Evolutionary conservation across 179 eudicot genomes (phyloP).

Genomic region (Heliamphora ciliata): DNA sequence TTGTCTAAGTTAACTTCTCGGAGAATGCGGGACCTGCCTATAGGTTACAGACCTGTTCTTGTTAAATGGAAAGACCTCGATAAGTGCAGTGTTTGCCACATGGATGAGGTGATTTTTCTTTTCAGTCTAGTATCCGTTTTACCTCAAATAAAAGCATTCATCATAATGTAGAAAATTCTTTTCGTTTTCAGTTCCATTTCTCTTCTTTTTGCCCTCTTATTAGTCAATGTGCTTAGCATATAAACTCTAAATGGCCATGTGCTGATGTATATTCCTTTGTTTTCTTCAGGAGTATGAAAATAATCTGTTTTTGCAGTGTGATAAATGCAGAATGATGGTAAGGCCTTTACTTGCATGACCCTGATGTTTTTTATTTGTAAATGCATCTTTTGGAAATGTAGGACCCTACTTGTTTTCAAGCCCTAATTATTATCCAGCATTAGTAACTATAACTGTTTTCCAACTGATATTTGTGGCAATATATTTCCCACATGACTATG

Average conservation of each 20-base stretch:
- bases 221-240: background rate
- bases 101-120: slow-evolving; percentile 79
- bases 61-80: slow-evolving; percentile 95
- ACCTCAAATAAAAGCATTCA: background rate
- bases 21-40: slow-evolving; percentile 34
- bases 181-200: background rate
- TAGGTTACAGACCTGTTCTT: slow-evolving; percentile 62
- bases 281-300: slow-evolving; percentile 81
- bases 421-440: background rate
- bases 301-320: slow-evolving; percentile 94
- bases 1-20: slow-evolving; percentile 29
- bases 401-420: background rate
- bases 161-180: background rate
- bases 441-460: background rate
- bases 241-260: slow-evolving; percentile 3
- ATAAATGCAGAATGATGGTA: slow-evolving; percentile 99
- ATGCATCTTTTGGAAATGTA: background rate
- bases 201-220: background rate
- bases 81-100: slow-evolving; percentile 92
- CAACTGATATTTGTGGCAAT: slow-evolving; percentile 2
- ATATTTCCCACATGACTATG: background rate
- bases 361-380: background rate
- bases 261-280: slow-evolving; percentile 11
- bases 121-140: background rate
- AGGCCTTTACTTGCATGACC: slow-evolving; percentile 21